phyloP scores from a whole-genome alignment of 192 early-diverging fungal species.

The Umbelopsis sp. region DNA sequence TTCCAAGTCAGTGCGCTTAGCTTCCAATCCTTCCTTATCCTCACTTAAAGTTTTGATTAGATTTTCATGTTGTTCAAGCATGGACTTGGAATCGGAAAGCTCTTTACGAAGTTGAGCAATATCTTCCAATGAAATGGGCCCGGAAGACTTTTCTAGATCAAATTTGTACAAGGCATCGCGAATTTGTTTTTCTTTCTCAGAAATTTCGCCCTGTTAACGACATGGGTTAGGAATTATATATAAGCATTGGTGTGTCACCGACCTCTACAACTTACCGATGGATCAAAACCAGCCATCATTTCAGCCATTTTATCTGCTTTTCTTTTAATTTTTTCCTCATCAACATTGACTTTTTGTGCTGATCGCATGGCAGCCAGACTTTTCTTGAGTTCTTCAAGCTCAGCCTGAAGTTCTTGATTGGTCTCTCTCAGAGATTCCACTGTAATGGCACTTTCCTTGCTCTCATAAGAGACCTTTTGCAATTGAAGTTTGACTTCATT shows the following conservation, averaged over 20 bases:
- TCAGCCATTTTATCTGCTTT: constrained; percentile 86
- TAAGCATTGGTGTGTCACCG: background rate
- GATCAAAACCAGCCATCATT: constrained; percentile 87
- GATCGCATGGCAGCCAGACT: constrained; percentile 55
- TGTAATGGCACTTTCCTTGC: constrained; percentile 87
- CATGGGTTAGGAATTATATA: background rate
- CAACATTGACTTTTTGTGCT: constrained; percentile 54
- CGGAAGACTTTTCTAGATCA: constrained; percentile 49
- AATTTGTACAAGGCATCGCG: constrained; percentile 73
- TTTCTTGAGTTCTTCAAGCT: constrained; percentile 80
- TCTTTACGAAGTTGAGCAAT: constrained; percentile 73
- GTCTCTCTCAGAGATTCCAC: constrained; percentile 88
- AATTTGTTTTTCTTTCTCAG: constrained; percentile 81
- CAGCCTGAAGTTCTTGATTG: constrained; percentile 75
- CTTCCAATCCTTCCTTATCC: constrained; percentile 61
- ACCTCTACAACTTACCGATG: constrained; percentile 53
- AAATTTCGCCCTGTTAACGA: constrained; percentile 52
- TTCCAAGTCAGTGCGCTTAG: constrained; percentile 73
- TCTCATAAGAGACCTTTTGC: constrained; percentile 87
- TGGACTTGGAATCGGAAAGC: constrained; percentile 68
- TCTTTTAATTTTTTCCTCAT: constrained; percentile 78
- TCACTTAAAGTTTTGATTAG: constrained; percentile 66
- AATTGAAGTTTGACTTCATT: constrained; percentile 82
- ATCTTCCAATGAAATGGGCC: constrained; percentile 60
- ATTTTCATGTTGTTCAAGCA: constrained; percentile 66